A percentile compares a stretch with the other conserved stretches of the same genome.
Conservation (phyloP, 2,329 filamentous ascomycete species). For the Microsporum audouinii region DNA sequence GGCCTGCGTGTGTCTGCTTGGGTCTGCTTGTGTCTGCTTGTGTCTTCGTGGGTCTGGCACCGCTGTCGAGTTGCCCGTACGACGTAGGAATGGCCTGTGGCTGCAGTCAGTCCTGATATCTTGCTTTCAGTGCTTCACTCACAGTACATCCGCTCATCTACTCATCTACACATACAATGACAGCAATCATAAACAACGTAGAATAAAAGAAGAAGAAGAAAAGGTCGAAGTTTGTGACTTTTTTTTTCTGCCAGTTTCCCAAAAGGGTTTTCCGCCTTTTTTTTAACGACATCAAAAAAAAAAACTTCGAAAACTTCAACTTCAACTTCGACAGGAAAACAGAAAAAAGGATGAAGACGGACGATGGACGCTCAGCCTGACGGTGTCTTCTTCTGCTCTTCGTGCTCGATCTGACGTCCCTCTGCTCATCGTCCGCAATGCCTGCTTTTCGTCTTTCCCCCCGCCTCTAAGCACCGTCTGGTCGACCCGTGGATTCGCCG, state of each 20-base stretch:
- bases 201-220: too few species aligned
- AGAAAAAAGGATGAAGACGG: neutral
- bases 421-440: neutral
- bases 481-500: neutral
- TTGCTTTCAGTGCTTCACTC: too few species aligned
- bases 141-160: too few species aligned
- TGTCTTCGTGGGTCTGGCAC: too few species aligned
- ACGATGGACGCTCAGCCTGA: neutral
- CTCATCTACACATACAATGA: too few species aligned
- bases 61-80: neutral
- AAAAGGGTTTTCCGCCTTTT: neutral
- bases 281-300: neutral
- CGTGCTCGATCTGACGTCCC: neutral
- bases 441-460: neutral
- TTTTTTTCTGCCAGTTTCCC: neutral
- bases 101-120: neutral
- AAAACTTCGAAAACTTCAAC: neutral
- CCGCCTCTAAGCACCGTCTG: slow-evolving; percentile 1
- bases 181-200: too few species aligned
- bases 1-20: neutral
- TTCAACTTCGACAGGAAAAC: neutral
- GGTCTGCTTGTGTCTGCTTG: too few species aligned
- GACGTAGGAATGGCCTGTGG: neutral
- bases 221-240: too few species aligned
- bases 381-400: neutral